Evolutionary conservation across 257 asterid genomes (phyloP).

Genomic region (Capsicum pubescens): DNA sequence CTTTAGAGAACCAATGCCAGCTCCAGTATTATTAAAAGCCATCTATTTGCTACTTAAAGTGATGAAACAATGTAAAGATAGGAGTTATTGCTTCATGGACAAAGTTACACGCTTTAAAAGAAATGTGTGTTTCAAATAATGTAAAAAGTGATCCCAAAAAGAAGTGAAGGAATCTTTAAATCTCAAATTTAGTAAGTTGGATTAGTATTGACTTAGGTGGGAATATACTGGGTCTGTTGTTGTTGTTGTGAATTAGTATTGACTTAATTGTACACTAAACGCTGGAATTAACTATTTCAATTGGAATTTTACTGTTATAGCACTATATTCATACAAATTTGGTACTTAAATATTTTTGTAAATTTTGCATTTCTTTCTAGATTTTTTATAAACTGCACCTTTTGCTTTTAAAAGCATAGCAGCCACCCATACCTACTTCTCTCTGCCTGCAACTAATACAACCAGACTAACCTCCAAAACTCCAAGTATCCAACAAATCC

Average conservation of each 20-base stretch:
- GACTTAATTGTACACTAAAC: neutral
- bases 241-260: too few species aligned
- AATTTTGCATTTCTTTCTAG: neutral
- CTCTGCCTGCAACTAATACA: neutral
- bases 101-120: neutral
- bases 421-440: neutral
- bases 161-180: neutral
- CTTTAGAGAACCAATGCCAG: neutral
- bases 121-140: neutral
- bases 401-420: neutral
- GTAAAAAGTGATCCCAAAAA: neutral
- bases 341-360: neutral
- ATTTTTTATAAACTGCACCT: neutral
- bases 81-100: neutral
- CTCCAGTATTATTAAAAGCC: neutral
- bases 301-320: neutral
- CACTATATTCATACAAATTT: neutral
- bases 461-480: neutral
- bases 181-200: neutral
- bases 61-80: neutral
- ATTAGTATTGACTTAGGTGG: neutral
- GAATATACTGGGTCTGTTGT: too few species aligned
- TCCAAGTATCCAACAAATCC: slow-evolving; percentile 18
- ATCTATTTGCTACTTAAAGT: neutral
- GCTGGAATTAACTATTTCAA: neutral